A percentile compares a stretch with the other conserved stretches of the same genome.
Evolutionary conservation across 192 early-diverging fungal genomes (phyloP).

Genomic region (Podochytrium sp.): DNA sequence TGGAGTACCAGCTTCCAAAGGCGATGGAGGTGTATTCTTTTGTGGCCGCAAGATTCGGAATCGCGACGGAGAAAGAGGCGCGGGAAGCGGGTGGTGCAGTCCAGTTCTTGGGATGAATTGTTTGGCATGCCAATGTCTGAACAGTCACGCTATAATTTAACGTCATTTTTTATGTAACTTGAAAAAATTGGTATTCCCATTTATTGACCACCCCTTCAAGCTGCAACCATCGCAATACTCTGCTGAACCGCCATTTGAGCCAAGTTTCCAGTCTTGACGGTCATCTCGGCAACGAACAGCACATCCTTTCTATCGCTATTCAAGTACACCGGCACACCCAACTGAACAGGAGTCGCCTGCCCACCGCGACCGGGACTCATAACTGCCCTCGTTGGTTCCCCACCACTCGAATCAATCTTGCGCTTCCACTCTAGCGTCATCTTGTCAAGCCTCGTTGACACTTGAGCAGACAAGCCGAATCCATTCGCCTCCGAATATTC

Average conservation of each 20-base stretch:
- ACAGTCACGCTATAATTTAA: too few relatives aligned
- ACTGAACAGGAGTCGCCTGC: not conserved
- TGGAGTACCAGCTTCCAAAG: too few relatives aligned
- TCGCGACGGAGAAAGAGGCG: too few relatives aligned
- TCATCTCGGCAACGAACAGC: conserved; percentile 48
- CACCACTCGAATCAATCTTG: not conserved
- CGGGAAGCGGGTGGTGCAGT: too few relatives aligned
- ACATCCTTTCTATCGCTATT: conserved; percentile 57
- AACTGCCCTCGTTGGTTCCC: not conserved
- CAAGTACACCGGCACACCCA: conserved; percentile 54
- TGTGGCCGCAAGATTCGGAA: too few relatives aligned
- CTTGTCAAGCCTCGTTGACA: conserved; percentile 20
- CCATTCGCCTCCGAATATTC: conserved; percentile 29
- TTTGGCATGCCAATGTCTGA: too few relatives aligned
- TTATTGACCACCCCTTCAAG: not conserved
- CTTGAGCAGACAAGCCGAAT: conserved; percentile 34
- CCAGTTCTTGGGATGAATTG: too few relatives aligned
- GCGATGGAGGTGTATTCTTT: too few relatives aligned
- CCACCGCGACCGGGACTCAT: not conserved
- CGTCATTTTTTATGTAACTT: too few relatives aligned
- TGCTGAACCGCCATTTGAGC: conserved; percentile 43
- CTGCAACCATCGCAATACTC: conserved; percentile 42
- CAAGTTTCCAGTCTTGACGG: conserved; percentile 18
- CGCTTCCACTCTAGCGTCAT: conserved; percentile 36
- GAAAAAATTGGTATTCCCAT: not conserved